Conservation (phyloP, 2,329 filamentous ascomycete species). For the Fusarium begoniae region DNA sequence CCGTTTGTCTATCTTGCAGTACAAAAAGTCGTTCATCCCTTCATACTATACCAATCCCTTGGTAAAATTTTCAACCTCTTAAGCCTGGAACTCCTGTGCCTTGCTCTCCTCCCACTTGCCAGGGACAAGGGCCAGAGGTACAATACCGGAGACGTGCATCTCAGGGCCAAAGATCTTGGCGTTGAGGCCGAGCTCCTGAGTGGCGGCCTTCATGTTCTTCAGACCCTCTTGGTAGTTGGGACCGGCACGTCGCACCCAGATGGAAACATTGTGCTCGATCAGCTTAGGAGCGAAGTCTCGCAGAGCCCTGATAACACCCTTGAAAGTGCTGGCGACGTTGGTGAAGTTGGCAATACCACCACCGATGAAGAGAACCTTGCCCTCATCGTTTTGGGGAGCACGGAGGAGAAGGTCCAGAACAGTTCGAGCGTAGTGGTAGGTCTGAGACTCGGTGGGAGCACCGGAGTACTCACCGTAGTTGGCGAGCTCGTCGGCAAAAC, state of each 20-base stretch:
- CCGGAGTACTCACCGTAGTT: conserved; percentile 99
- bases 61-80: conserved; percentile 41
- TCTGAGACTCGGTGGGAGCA: conserved; percentile 98
- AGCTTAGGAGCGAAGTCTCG: conserved; percentile 87
- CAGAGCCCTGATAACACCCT: conserved; percentile 97
- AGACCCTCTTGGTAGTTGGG: conserved; percentile 99
- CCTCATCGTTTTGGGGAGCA: conserved; percentile 82
- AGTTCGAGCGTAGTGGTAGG: conserved; percentile 98
- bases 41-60: conserved; percentile 13
- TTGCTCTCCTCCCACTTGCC: conserved; percentile 71
- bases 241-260: conserved; percentile 88
- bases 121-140: conserved; percentile 84
- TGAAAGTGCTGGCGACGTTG: conserved; percentile 99
- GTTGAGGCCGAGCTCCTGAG: conserved; percentile 86
- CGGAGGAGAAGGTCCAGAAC: conserved; percentile 98
- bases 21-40: conserved; percentile 44
- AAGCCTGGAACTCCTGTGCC: conserved; percentile 68
- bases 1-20: conserved; percentile 48
- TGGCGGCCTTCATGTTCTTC: conserved; percentile 99
- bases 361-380: conserved; percentile 99
- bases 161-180: conserved; percentile 74
- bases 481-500: conserved; percentile 94
- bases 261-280: conserved; percentile 96
- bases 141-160: conserved; percentile 98
- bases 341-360: conserved; percentile 99